A percentile compares a stretch with the other conserved stretches of the same genome.
Conservation (phyloP, 2,329 filamentous ascomycete species). For the Cercospora beticola region DNA sequence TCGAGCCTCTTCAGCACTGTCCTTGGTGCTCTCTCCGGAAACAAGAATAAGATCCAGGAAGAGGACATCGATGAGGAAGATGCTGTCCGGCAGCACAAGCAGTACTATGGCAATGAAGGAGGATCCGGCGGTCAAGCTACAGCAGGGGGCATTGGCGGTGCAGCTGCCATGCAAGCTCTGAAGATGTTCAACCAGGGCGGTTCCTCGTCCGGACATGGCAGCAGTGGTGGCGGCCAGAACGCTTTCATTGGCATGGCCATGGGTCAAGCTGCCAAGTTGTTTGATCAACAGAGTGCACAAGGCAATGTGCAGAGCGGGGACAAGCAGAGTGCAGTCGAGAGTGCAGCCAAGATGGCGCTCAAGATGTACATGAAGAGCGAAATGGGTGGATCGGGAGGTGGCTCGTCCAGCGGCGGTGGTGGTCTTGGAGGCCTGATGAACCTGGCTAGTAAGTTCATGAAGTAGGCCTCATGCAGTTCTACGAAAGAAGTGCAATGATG, state of each 20-base stretch:
- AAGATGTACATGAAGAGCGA: slow-evolving; percentile 89
- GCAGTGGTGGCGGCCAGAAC: slow-evolving; percentile 61
- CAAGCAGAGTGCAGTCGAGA: slow-evolving; percentile 77
- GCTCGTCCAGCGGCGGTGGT: slow-evolving; percentile 40
- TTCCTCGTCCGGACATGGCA: slow-evolving; percentile 33
- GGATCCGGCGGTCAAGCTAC: slow-evolving; percentile 49
- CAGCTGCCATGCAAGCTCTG: slow-evolving; percentile 77
- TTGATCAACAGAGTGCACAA: slow-evolving; percentile 57
- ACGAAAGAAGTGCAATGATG: not conserved
- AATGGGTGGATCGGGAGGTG: slow-evolving; percentile 50
- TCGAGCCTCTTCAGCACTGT: slow-evolving; percentile 56
- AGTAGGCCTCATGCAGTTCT: slow-evolving; percentile 8
- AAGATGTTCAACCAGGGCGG: slow-evolving; percentile 64
- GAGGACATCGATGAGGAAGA: slow-evolving; percentile 63
- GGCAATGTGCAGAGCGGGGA: slow-evolving; percentile 57
- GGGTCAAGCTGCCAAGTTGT: slow-evolving; percentile 73
- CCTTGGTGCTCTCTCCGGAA: slow-evolving; percentile 55
- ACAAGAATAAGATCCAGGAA: slow-evolving; percentile 51
- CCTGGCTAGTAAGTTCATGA: slow-evolving; percentile 62
- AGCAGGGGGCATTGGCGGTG: slow-evolving; percentile 57
- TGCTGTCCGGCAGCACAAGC: slow-evolving; percentile 72
- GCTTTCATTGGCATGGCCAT: slow-evolving; percentile 64
- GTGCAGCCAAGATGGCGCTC: slow-evolving; percentile 80
- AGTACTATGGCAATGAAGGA: slow-evolving; percentile 63
- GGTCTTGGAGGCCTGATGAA: slow-evolving; percentile 51